phyloP scores from a whole-genome alignment of 2,329 filamentous ascomycete species.

The Verticillium tricorpus region DNA sequence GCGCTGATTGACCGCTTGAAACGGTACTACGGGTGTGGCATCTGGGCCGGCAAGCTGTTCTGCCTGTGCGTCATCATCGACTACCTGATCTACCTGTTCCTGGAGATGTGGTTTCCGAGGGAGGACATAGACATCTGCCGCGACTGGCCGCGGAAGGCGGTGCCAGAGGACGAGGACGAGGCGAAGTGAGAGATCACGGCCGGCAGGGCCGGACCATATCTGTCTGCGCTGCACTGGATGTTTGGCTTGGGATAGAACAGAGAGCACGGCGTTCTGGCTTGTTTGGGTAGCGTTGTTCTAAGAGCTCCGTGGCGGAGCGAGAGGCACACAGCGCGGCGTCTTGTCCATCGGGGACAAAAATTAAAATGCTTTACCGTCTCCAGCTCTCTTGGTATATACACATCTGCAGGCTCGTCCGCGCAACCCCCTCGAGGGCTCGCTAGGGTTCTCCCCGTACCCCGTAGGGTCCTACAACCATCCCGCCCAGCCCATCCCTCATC shows the following conservation, averaged over 20 bases:
- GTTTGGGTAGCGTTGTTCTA: background rate
- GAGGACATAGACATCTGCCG: slow-evolving; percentile 83
- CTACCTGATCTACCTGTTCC: slow-evolving; percentile 81
- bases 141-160: slow-evolving; percentile 83
- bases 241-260: background rate
- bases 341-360: background rate
- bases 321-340: background rate
- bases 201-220: too few species aligned
- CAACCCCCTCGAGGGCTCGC: background rate
- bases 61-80: slow-evolving; percentile 93
- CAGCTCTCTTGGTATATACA: background rate
- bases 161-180: background rate
- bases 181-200: background rate
- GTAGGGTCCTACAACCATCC: background rate
- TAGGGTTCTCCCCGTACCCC: background rate
- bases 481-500: background rate
- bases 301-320: too few species aligned
- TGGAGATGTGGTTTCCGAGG: slow-evolving; percentile 83
- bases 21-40: slow-evolving; percentile 94
- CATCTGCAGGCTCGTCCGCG: background rate
- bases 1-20: slow-evolving; percentile 93
- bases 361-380: background rate
- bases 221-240: background rate
- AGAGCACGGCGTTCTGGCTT: background rate
- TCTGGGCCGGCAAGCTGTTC: slow-evolving; percentile 97